phyloP scores from a whole-genome alignment of 768 basidiomycete genomes.

The Serendipita sp. region DNA sequence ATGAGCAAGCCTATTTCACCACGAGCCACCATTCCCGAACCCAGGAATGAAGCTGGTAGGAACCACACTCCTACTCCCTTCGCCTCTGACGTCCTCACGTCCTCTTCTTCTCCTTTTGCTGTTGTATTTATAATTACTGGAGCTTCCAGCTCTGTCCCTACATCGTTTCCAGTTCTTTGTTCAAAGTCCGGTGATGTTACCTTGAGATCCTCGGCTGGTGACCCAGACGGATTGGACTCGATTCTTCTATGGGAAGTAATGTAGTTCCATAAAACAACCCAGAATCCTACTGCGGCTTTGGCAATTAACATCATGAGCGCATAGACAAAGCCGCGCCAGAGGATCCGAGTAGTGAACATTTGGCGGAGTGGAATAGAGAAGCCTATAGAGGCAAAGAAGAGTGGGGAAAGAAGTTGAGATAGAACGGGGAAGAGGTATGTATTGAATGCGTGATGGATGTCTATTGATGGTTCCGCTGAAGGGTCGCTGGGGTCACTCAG shows the following conservation, averaged over 20 bases:
- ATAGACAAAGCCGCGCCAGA: constrained; percentile 45
- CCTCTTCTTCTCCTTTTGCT: too few relatives aligned
- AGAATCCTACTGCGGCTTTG: constrained; percentile 35
- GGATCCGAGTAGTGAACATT: constrained; percentile 23
- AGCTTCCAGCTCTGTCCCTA: too few relatives aligned
- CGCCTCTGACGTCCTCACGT: too few relatives aligned
- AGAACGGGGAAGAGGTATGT: constrained; percentile 14
- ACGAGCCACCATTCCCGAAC: constrained; percentile 46
- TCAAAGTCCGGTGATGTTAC: constrained; percentile 20
- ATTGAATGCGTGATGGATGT: constrained; percentile 15
- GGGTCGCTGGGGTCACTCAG: not conserved
- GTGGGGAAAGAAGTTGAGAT: constrained; percentile 37
- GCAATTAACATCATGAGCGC: constrained; percentile 40
- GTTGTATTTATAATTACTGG: too few relatives aligned
- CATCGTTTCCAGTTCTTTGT: not conserved
- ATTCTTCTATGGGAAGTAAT: not conserved
- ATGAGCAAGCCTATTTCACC: constrained; percentile 57
- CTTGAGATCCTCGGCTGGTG: not conserved
- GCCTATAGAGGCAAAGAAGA: constrained; percentile 56
- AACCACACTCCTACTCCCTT: constrained; percentile 12
- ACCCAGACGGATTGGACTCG: not conserved
- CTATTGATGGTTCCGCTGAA: not conserved
- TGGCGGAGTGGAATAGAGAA: constrained; percentile 36
- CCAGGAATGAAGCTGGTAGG: constrained; percentile 25
- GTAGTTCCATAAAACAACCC: constrained; percentile 18